These are phyloP conservation scores for Ailanthus altissimus DNA, from an alignment of 345 rosid species.

Conservation along the genomic window DNA sequence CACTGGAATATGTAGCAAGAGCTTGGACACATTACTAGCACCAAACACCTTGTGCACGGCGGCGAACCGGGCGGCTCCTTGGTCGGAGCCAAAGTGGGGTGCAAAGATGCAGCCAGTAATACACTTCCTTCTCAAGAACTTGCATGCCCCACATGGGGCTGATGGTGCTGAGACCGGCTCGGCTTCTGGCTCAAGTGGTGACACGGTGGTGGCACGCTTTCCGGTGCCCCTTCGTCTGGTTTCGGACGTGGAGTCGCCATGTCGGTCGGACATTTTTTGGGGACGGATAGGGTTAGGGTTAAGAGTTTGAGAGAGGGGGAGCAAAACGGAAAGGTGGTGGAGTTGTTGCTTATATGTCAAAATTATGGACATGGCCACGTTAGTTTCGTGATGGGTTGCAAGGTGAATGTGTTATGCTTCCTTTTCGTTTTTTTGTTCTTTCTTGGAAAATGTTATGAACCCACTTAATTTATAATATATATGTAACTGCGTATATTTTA, in stretches of 20 bases:
- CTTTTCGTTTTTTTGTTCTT: constrained; percentile 19
- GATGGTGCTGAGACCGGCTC: constrained; percentile 26
- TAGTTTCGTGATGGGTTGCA: constrained; percentile 80
- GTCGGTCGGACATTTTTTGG: constrained; percentile 56
- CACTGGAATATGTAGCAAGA: constrained; percentile 75
- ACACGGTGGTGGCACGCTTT: constrained; percentile 25
- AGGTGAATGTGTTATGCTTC: constrained; percentile 58
- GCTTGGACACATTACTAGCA: constrained; percentile 90
- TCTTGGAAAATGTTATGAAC: too few relatives aligned
- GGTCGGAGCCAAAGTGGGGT: constrained; percentile 89
- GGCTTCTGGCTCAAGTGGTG: background rate
- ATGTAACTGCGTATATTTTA: too few relatives aligned
- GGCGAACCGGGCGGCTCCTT: constrained; percentile 91
- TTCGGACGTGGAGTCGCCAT: constrained; percentile 40
- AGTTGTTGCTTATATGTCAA: constrained; percentile 43
- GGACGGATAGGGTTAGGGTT: constrained; percentile 8
- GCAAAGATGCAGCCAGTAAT: constrained; percentile 91
- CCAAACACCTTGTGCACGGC: constrained; percentile 98
- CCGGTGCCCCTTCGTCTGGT: constrained; percentile 46
- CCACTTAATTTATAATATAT: too few relatives aligned
- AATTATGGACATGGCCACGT: constrained; percentile 50
- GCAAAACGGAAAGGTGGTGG: constrained; percentile 41
- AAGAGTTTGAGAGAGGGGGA: constrained; percentile 15
- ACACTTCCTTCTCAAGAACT: constrained; percentile 95
- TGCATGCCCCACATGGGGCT: constrained; percentile 95